Base-by-base conservation (phyloP, 2,329 filamentous ascomycete genomes). In the Colletotrichum sp. region DNA sequence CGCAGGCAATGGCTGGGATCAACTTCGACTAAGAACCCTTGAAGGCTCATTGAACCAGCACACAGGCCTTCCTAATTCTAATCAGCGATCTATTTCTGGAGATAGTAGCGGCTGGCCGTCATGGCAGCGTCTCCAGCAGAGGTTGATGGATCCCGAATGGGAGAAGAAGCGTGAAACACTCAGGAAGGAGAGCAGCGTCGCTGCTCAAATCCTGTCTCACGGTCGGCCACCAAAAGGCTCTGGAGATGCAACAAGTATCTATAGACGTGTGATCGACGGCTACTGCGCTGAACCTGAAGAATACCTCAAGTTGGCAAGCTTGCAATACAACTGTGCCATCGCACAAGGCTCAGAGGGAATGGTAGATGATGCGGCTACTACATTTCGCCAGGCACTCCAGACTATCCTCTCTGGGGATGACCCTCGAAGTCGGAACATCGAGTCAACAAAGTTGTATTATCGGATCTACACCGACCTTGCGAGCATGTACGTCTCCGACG, bases 361-460 rank as follows among this genome's bases (percentile, higher is more conserved):
- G 39, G 19, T 48, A 48, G 39, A 48, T 5, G 39, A 48, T n/a
- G 39, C 39, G 0, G 39, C 39, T 48, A n/a, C 39, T 0, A 48
- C 39, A 12, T 48, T 48, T 48, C 39, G 39, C 39, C 39, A 48
- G 19, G 39, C 39, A n/a, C 39, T 48, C 0, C 39, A 48, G 19
- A 48, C 39, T 0, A 48, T 48, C 19, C 39, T 48, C 0, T 48
- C 19, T 48, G 39, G 39, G 0, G 39, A 48, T n/a, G 39, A 48
- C 19, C 39, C 39, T 0, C 2, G 2, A n/a, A 6, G 3, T 48
- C 39, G 39, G 39, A 6, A 48, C 0, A n/a, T 48, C 0, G 19
- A 48, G 39, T 1, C 39, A 1, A 48, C 19, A 1, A 48, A 48
- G 39, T 48, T 48, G 19, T 48, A 48, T 0, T 48, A 48, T 1